These are phyloP conservation scores for Calocybe cyanea DNA, from an alignment of 768 basidiomycete species.

Conservation along the genomic window DNA sequence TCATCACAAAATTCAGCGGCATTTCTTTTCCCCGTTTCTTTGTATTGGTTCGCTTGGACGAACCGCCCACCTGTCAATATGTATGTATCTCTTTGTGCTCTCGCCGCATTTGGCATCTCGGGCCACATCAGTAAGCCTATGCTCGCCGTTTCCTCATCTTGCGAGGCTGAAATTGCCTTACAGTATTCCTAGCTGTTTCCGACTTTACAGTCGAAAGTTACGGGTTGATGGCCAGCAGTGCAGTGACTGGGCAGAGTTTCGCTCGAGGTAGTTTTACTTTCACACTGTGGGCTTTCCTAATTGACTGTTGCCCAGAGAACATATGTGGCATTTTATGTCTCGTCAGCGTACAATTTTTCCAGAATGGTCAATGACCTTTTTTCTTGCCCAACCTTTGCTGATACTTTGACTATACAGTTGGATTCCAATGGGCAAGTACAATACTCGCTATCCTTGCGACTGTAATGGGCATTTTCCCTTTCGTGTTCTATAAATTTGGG, in stretches of 20 bases:
- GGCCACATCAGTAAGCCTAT: constrained; percentile 17
- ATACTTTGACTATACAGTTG: constrained; percentile 7
- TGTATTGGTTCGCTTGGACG: constrained; percentile 24
- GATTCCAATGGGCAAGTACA: constrained; percentile 19
- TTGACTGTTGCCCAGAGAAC: constrained; percentile 8
- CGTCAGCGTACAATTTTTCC: constrained; percentile 15
- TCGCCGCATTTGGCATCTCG: constrained; percentile 17
- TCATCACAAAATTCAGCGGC: constrained; percentile 11
- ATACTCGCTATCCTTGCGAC: constrained; percentile 19
- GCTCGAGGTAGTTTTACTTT: constrained; percentile 13
- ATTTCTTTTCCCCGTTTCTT: constrained; percentile 18
- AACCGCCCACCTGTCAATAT: constrained; percentile 15
- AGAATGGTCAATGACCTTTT: constrained; percentile 8
- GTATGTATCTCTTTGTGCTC: constrained; percentile 17
- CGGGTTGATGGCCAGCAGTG: constrained; percentile 20
- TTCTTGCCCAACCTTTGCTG: background rate
- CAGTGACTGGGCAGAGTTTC: constrained; percentile 21
- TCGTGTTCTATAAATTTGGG: constrained; percentile 18
- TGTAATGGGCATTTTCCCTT: constrained; percentile 18
- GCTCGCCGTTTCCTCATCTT: background rate
- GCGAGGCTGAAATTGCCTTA: background rate
- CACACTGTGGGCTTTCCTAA: background rate
- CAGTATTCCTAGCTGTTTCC: constrained; percentile 19
- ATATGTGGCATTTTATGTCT: constrained; percentile 18
- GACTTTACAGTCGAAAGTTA: constrained; percentile 23